These are phyloP conservation scores for Anthracocystis panici-leucophaei DNA, from an alignment of 1,284 basidiomycete genomes.

Conservation along the genomic window DNA sequence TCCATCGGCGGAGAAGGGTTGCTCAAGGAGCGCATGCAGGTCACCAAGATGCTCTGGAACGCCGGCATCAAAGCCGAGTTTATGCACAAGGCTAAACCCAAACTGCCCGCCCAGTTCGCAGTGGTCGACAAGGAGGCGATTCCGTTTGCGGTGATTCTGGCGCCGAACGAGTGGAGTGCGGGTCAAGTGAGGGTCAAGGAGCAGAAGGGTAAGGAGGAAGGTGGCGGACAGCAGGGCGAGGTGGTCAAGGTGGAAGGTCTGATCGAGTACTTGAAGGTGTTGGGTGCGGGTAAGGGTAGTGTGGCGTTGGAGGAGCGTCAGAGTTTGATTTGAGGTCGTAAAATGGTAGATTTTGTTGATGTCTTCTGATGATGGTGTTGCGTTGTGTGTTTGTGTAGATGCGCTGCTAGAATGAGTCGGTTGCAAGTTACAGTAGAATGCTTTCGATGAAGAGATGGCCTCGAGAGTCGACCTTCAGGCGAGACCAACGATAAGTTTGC, in stretches of 20 bases:
- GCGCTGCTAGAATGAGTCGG: too few species aligned
- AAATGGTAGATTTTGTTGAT: background rate
- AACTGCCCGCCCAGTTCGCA: conserved; percentile 82
- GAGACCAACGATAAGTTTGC: too few species aligned
- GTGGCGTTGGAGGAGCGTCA: conserved; percentile 23
- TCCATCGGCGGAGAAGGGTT: conserved; percentile 91
- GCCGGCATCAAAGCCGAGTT: conserved; percentile 95
- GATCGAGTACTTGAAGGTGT: conserved; percentile 75
- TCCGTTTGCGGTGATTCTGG: conserved; percentile 90
- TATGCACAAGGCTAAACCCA: conserved; percentile 85
- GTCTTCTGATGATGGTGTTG: too few species aligned
- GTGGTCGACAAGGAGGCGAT: conserved; percentile 91
- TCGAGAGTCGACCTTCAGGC: too few species aligned
- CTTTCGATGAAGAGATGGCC: too few species aligned
- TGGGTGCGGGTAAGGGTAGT: conserved; percentile 30
- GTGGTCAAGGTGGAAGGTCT: conserved; percentile 73
- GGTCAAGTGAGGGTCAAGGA: conserved; percentile 85
- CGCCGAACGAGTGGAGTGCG: conserved; percentile 82
- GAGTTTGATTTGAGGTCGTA: conserved; percentile 24
- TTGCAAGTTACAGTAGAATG: too few species aligned
- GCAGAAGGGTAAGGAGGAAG: conserved; percentile 80
- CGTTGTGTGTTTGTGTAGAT: too few species aligned
- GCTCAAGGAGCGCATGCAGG: conserved; percentile 84
- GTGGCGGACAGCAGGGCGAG: conserved; percentile 76
- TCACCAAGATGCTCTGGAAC: conserved; percentile 85